Evolutionary conservation across 352 stramenopile genomes (phyloP).

Genomic region (Globisporangium viniferum): DNA sequence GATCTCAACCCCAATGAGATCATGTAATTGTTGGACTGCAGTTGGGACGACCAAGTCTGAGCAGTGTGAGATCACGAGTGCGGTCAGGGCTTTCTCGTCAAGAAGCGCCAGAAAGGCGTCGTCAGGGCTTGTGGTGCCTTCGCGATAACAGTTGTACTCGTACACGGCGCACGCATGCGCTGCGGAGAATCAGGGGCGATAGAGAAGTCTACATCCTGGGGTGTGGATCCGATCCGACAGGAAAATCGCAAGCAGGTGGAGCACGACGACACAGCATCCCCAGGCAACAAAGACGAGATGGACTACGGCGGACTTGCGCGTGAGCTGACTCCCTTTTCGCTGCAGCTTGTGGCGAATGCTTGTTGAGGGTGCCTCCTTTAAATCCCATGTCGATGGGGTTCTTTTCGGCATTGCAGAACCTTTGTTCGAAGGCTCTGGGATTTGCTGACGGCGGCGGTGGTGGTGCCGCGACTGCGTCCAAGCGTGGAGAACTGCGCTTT

Average conservation of each 20-base stretch:
- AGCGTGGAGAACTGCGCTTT: background rate
- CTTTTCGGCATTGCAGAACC: too few relatives aligned
- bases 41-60: conserved; percentile 20
- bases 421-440: background rate
- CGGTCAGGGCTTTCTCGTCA: conserved; percentile 18
- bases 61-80: conserved; percentile 26
- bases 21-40: conserved; percentile 19
- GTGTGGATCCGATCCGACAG: background rate
- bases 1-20: conserved; percentile 23
- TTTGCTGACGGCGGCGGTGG: background rate
- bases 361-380: background rate
- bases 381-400: too few relatives aligned
- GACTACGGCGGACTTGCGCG: background rate
- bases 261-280: background rate
- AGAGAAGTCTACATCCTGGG: conserved; percentile 19
- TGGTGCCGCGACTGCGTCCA: background rate
- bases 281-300: background rate
- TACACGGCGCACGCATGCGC: conserved; percentile 26
- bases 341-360: background rate
- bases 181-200: conserved; percentile 25
- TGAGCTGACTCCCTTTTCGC: background rate
- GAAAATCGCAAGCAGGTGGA: conserved; percentile 1
- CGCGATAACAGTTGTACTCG: conserved; percentile 26
- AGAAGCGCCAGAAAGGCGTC: conserved; percentile 15
- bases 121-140: conserved; percentile 16